phyloP scores from a whole-genome alignment of 176 grass and related monocot species.

The Cymbopogon citratus region DNA sequence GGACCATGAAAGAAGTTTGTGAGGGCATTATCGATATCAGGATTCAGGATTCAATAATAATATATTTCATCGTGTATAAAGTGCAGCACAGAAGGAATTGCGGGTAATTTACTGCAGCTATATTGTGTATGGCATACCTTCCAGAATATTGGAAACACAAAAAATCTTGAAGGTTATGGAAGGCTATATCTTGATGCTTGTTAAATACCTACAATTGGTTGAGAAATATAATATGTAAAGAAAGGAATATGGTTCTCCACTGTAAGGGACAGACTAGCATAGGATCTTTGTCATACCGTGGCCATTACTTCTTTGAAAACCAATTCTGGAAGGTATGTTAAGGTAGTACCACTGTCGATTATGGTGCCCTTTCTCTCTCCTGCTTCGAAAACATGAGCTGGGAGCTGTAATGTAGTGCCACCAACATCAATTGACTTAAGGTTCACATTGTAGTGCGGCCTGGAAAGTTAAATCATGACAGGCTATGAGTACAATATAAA shows the following conservation, averaged over 20 bases:
- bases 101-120: background rate
- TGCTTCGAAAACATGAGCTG: conserved; percentile 73
- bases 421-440: conserved; percentile 80
- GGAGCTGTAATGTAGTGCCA: conserved; percentile 60
- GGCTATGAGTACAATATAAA: conserved; percentile 3
- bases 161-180: conserved; percentile 75
- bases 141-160: conserved; percentile 66
- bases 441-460: conserved; percentile 89
- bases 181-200: conserved; percentile 62
- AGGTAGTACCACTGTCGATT: conserved; percentile 91
- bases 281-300: conserved; percentile 43
- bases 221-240: conserved; percentile 29
- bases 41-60: background rate
- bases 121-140: conserved; percentile 54
- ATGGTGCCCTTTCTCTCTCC: conserved; percentile 77
- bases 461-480: conserved; percentile 30
- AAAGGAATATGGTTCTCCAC: conserved; percentile 3
- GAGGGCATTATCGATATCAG: background rate
- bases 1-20: background rate
- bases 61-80: background rate
- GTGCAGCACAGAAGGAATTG: background rate
- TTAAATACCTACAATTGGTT: conserved; percentile 59
- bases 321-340: conserved; percentile 85
- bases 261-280: conserved; percentile 7
- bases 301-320: conserved; percentile 70